Evolutionary conservation across 208 protist genomes (phyloP).

Genomic region (Leishmania tarentolae): DNA sequence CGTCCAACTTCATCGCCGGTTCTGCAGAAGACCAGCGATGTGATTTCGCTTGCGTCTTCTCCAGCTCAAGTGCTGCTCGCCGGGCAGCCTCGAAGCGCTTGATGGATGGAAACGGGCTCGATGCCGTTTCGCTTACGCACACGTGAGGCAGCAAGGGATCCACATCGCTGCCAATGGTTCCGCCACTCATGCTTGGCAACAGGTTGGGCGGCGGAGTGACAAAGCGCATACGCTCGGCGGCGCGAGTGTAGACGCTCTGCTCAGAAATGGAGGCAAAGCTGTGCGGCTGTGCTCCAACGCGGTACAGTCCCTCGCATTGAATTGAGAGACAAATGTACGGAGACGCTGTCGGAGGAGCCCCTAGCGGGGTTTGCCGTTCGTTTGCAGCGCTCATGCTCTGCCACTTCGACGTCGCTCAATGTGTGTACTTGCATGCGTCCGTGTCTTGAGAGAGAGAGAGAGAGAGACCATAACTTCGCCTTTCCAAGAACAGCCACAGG

Average conservation of each 20-base stretch:
- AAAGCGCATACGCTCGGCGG: slow-evolving; percentile 30
- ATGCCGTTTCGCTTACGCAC: neutral
- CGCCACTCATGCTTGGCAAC: neutral
- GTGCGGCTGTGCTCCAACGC: slow-evolving; percentile 20
- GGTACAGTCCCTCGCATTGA: slow-evolving; percentile 29
- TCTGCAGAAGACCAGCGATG: neutral
- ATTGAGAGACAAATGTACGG: slow-evolving; percentile 34
- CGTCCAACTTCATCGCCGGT: neutral
- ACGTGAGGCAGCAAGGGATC: slow-evolving; percentile 9
- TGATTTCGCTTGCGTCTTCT: neutral
- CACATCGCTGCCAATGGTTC: neutral
- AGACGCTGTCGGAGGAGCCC: neutral
- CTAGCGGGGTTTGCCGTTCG: neutral
- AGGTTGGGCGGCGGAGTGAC: slow-evolving; percentile 13
- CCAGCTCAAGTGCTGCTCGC: neutral
- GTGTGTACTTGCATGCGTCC: neutral
- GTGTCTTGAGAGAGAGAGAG: neutral
- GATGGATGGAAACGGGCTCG: slow-evolving; percentile 10
- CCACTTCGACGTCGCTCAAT: neutral
- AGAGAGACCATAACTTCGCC: neutral
- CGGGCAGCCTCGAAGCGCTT: slow-evolving; percentile 11
- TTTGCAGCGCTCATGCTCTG: neutral
- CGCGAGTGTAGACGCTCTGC: slow-evolving; percentile 31
- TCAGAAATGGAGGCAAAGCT: slow-evolving; percentile 24
- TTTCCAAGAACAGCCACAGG: neutral